Conservation (phyloP, 2,329 filamentous ascomycete species). For the Beauveria sp. region DNA sequence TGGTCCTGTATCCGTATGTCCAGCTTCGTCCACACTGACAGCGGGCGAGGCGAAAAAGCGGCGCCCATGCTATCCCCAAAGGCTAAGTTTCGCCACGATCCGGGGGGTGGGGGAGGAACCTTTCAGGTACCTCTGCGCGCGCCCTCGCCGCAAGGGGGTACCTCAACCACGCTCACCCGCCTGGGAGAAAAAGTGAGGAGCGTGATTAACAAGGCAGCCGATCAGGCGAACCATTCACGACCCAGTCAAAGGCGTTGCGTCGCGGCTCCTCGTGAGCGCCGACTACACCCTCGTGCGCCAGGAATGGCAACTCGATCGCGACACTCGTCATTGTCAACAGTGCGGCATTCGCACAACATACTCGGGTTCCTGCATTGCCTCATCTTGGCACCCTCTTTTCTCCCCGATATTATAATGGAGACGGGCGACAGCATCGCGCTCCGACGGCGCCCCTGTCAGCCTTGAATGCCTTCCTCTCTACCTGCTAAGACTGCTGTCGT, state of each 20-base stretch:
- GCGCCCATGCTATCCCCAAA: background rate
- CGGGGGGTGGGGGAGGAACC: background rate
- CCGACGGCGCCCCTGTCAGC: background rate
- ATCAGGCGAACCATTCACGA: conserved; percentile 11
- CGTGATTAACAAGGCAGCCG: conserved; percentile 13
- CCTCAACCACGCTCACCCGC: background rate
- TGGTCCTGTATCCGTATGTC: no score
- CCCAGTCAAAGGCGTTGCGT: background rate
- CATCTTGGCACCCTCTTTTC: background rate
- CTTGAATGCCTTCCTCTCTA: background rate
- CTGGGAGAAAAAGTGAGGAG: background rate
- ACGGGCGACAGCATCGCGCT: background rate
- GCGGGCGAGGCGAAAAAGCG: background rate
- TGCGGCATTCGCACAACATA: background rate
- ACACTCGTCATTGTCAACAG: background rate
- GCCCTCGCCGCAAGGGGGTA: background rate
- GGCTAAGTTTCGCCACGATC: conserved; percentile 4
- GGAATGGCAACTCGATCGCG: background rate
- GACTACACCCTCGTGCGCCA: background rate
- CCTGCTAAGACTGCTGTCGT: background rate
- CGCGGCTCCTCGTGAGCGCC: background rate
- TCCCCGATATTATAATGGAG: background rate
- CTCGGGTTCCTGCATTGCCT: conserved; percentile 8
- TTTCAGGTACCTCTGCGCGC: background rate
- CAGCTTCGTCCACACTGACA: background rate